phyloP scores from a whole-genome alignment of 495 filamentous ascomycete species.

The Hypoxylon subgilvum region DNA sequence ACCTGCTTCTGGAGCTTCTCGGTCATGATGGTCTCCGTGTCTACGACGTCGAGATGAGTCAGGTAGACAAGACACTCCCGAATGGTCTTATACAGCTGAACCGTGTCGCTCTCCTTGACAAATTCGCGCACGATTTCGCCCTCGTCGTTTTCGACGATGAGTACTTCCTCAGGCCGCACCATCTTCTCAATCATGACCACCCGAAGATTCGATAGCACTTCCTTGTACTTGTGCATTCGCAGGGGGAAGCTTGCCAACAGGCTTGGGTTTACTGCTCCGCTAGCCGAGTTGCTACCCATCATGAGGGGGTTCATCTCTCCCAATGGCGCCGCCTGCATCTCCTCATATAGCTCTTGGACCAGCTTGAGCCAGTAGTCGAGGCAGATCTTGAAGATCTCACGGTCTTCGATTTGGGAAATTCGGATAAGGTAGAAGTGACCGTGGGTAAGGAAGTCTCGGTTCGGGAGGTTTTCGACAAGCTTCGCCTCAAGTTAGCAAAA shows the following conservation, averaged over 20 bases:
- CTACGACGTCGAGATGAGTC: slow-evolving; percentile 95
- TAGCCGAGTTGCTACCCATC: slow-evolving; percentile 62
- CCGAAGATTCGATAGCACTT: slow-evolving; percentile 89
- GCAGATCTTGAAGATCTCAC: slow-evolving; percentile 99
- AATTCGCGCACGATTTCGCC: slow-evolving; percentile 99
- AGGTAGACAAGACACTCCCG: slow-evolving; percentile 97
- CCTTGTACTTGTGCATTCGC: slow-evolving; percentile 95
- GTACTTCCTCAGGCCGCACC: slow-evolving; percentile 96
- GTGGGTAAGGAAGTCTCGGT: slow-evolving; percentile 90
- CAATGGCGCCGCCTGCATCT: slow-evolving; percentile 94
- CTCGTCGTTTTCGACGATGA: slow-evolving; percentile 99
- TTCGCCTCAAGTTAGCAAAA: slow-evolving; percentile 48
- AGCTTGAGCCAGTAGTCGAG: slow-evolving; percentile 99
- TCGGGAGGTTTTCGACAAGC: slow-evolving; percentile 94
- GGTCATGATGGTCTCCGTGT: slow-evolving; percentile 98
- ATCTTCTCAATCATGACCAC: slow-evolving; percentile 99
- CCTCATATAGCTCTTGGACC: slow-evolving; percentile 97
- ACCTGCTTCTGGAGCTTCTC: slow-evolving; percentile 96
- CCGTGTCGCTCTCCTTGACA: slow-evolving; percentile 98
- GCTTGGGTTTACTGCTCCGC: slow-evolving; percentile 81
- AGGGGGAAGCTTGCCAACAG: slow-evolving; percentile 85
- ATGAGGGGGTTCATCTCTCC: slow-evolving; percentile 89
- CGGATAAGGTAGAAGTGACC: slow-evolving; percentile 97
- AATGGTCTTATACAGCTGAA: slow-evolving; percentile 98
- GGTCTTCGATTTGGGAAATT: slow-evolving; percentile 97